Base-by-base conservation (phyloP, 176 grass and related monocot genomes). In the Eleusine indica region DNA sequence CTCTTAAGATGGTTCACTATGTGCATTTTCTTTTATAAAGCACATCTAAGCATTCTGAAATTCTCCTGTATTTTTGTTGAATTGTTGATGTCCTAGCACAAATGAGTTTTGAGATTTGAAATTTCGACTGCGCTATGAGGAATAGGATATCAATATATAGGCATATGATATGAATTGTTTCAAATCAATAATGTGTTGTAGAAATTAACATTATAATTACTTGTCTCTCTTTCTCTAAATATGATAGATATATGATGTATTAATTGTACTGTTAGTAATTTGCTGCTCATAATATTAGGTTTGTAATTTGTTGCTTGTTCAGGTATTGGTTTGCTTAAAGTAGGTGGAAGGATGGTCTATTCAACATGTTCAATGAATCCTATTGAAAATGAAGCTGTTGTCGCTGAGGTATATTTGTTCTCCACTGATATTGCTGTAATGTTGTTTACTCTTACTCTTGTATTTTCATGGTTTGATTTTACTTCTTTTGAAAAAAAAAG, bases 341-440 rank as follows among this genome's bases (percentile, higher is more conserved):
- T 92, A 53, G 89, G 83, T 35, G 93, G 96, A 75, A 90, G 93
- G 75, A 98, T 98, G 86, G 93, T 98, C 76, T 98, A 98, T 84
- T 98, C 96, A 48, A 98, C 96, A 46, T 98, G 96, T 71, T 96
- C 96, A 76, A 89, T 98, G 96, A 98, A 98, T 87, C 96, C 96
- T 49, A 85, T 96, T 89, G 96, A 96, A 89, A 95, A 98, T 87
- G 96, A 98, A 89, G 96, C 93, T 78, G 96, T 96, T 86, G 91
- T 98, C 53, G 89, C 83, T 14, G 93, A 98, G 89, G 96, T 98
- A 74, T 63, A 81, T 74, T 83, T 74, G 39, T 51, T 54, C 84
- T 30, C 14, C 53, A 79, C 30, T 84, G 29, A 65, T 58, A 58
- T 71, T 25, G 60, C n/a, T 78, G 8, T 83, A 39, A 21, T 46